phyloP scores from a whole-genome alignment of 257 asterid species.

The Solanum lignicaule region DNA sequence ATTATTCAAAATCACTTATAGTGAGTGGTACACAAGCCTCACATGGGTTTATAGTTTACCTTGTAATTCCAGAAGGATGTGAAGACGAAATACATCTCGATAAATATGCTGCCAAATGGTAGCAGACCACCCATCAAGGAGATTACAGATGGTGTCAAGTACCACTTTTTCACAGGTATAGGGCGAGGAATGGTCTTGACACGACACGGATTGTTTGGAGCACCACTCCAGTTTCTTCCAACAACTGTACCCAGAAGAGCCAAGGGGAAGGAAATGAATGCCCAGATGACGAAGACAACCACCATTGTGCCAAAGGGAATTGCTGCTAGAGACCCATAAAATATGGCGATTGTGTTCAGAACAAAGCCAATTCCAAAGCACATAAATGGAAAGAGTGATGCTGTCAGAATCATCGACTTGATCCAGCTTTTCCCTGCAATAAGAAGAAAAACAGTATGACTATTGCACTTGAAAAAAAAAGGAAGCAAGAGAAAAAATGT shows the following conservation, averaged over 20 bases:
- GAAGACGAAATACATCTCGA: constrained; percentile 66
- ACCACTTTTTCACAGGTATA: constrained; percentile 84
- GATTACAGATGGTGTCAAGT: constrained; percentile 45
- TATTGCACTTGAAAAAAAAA: neutral
- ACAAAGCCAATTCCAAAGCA: constrained; percentile 56
- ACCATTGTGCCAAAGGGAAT: constrained; percentile 65
- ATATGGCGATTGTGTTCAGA: constrained; percentile 60
- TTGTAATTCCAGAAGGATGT: constrained; percentile 73
- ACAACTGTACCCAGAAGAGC: constrained; percentile 57
- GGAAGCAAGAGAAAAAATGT: neutral
- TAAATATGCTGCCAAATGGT: constrained; percentile 63
- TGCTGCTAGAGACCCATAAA: constrained; percentile 60
- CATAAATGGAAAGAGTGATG: constrained; percentile 54
- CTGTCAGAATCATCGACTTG: constrained; percentile 51
- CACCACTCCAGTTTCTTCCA: constrained; percentile 64
- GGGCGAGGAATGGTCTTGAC: constrained; percentile 76
- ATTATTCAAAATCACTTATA: neutral
- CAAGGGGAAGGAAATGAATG: constrained; percentile 51
- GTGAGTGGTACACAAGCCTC: neutral
- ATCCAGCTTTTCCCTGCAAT: constrained; percentile 54
- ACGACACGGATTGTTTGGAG: constrained; percentile 60
- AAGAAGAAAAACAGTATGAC: neutral
- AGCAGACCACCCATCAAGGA: constrained; percentile 66
- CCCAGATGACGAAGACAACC: constrained; percentile 54
- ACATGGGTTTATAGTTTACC: constrained; percentile 18